Evolutionary conservation across 352 stramenopile genomes (phyloP), one percentile per base, ranked within the genome.

Genomic region (Aphanomyces euteiches): DNA sequence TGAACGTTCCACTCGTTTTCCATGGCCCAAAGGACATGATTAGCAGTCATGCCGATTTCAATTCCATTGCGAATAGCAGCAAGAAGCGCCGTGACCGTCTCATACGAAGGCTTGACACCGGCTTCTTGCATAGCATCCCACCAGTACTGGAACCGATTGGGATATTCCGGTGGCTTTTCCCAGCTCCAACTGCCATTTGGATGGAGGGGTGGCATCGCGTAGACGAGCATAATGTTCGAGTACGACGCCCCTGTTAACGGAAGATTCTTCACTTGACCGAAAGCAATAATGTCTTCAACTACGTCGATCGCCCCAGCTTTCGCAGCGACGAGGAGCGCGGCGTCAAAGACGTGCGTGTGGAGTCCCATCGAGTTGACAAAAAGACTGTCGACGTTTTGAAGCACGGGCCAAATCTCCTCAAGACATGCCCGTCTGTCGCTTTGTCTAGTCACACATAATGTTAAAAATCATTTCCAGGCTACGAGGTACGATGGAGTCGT

Each of bases 111-210:
- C 5, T 38, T 34, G 4, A 45, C 37, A 10, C 15, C 10, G 5
- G 21, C 3, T 4, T 53, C 64, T 41, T 70, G 64, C 36, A 70
- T 61, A 10, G 37, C 37, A 43, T 61, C 45, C 64, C 64, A 70
- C 64, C 64, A 70, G 28, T 63, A 70, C 17, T 47, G 19, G 28
- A 70, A 70, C 7, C 64, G 64, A 6, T 15, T 39, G 5, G 64
- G 64, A 40, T 63, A 21, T 50, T n/a, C 48, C 6, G 64, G 64
- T n/a, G 45, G 45, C 34, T 34, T 37, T 17, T 36, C 17, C 34
- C 45, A 38, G 40, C 28, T 50, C 17, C 28, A n/a, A 1, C 0
- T 3, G 21, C 17, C 13, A 28, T 47, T 34, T 15, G 28, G 54
- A 47, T 39, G 38, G n/a, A 41, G 7, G 45, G 34, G n/a, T 45